A percentile compares a stretch with the other conserved stretches of the same genome.
phyloP scores from a whole-genome alignment of 148 eudicot species.

The Vaccinium vitisidaea region DNA sequence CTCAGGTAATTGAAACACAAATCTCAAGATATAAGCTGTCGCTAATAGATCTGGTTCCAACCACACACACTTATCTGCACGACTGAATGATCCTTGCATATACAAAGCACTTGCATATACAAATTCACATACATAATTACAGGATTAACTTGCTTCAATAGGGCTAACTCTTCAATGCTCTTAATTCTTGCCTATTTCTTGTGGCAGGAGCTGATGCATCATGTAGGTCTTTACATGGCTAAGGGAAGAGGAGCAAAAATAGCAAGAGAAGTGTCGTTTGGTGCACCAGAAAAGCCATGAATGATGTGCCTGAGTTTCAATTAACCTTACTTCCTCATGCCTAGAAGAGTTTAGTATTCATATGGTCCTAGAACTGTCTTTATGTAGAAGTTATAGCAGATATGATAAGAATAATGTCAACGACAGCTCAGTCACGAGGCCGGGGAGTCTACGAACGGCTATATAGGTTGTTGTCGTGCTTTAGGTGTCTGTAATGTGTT shows the following conservation, averaged over 20 bases:
- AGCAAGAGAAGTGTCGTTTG: conserved; percentile 29
- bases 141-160: neutral
- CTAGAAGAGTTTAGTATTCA: neutral
- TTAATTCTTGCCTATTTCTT: neutral
- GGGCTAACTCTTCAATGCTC: neutral
- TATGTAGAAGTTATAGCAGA: neutral
- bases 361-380: too few species aligned
- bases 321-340: neutral
- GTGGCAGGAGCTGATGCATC: conserved; percentile 67
- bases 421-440: neutral
- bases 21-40: neutral
- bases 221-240: conserved; percentile 69
- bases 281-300: conserved; percentile 18
- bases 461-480: neutral
- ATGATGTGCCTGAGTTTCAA: conserved; percentile 4
- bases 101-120: too few species aligned
- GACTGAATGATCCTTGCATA: neutral
- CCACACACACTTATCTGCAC: neutral
- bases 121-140: neutral
- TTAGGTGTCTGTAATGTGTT: neutral
- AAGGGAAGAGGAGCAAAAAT: conserved; percentile 62
- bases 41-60: neutral
- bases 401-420: neutral
- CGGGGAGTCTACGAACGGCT: too few species aligned
- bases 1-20: conserved; percentile 28